These are phyloP conservation scores for Coniophora puteana DNA, from an alignment of 1,284 basidiomycete genomes.

Conservation along the genomic window DNA sequence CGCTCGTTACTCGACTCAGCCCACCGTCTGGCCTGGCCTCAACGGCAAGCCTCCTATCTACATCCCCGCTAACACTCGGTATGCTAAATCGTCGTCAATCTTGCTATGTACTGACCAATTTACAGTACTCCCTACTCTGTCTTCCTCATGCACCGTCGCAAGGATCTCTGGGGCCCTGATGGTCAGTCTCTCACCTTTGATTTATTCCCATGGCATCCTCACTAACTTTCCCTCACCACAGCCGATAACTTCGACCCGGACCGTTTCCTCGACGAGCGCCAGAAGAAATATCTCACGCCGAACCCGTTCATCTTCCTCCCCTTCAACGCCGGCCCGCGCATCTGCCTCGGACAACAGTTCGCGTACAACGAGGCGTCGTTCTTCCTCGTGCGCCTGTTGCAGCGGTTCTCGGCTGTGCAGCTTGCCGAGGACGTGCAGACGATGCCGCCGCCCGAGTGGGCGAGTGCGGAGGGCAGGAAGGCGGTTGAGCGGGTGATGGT, in stretches of 20 bases:
- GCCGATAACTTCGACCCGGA: constrained; percentile 36
- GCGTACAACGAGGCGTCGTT: constrained; percentile 41
- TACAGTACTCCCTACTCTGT: constrained; percentile 28
- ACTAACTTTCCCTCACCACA: constrained; percentile 9
- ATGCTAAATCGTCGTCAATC: background rate
- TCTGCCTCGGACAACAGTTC: constrained; percentile 44
- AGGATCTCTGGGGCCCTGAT: constrained; percentile 37
- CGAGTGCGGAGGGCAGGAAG: constrained; percentile 16
- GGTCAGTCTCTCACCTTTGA: constrained; percentile 16
- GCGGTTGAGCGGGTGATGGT: constrained; percentile 27
- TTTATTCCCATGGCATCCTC: background rate
- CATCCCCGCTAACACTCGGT: constrained; percentile 40
- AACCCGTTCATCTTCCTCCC: constrained; percentile 37
- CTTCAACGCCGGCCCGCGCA: constrained; percentile 42
- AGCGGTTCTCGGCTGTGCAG: constrained; percentile 30
- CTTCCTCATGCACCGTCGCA: constrained; percentile 31
- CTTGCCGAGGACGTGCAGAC: constrained; percentile 36
- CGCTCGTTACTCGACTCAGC: constrained; percentile 32
- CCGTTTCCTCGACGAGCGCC: constrained; percentile 33
- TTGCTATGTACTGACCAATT: constrained; percentile 22
- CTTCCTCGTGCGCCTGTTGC: constrained; percentile 38
- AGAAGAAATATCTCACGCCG: constrained; percentile 24
- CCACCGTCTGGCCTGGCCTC: constrained; percentile 35
- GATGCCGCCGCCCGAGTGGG: constrained; percentile 28
- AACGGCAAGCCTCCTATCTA: constrained; percentile 28